Base-by-base conservation (phyloP, 352 stramenopile genomes). In the Phytophthora crassamura region DNA sequence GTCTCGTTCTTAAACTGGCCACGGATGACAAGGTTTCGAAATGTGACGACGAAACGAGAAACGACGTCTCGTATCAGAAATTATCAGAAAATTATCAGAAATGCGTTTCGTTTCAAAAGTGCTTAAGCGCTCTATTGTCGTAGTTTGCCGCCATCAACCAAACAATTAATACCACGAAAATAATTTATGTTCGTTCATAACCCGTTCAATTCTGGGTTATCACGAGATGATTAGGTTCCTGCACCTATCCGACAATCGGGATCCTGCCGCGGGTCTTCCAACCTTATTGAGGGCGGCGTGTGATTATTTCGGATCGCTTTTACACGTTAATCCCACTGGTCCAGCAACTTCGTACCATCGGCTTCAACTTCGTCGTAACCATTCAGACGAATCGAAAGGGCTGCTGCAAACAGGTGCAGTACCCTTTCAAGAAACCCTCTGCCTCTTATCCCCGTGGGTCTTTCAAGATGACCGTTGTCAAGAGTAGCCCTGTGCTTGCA, bases 181-280 rank as follows among this genome's bases (percentile, higher is more conserved):
- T n/a, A n/a, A n/a, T n/a, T n/a, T n/a, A n/a, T n/a, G n/a, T n/a
- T n/a, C n/a, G n/a, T n/a, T n/a, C n/a, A n/a, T n/a, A n/a, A n/a
- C n/a, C n/a, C n/a, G n/a, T n/a, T n/a, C n/a, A n/a, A n/a, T n/a
- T n/a, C n/a, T n/a, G n/a, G n/a, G n/a, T n/a, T n/a, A 59, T 63
- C 20, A 50, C 36, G 7, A 10, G 43, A 35, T 56, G n/a, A n/a
- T n/a, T n/a, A n/a, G n/a, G n/a, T n/a, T 50, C 28, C 35, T 66
- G 4, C 63, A 72, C 7, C 56, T 72, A 25, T 53, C 38, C 2
- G 12, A 51, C 30, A 60, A 60, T 16, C 6, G 41, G 8, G 53
- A 53, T 18, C 22, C 1, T 38, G 30, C 4, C 56, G 2, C 35
- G 35, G 4, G 56, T 64, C 10, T 64, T 57, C 4, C 28, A 36